Percentiles rank a stretch among this genome's conserved stretches.
These are phyloP conservation scores for Zalerion maritima DNA, from an alignment of 495 filamentous ascomycete species.

Conservation along the genomic window DNA sequence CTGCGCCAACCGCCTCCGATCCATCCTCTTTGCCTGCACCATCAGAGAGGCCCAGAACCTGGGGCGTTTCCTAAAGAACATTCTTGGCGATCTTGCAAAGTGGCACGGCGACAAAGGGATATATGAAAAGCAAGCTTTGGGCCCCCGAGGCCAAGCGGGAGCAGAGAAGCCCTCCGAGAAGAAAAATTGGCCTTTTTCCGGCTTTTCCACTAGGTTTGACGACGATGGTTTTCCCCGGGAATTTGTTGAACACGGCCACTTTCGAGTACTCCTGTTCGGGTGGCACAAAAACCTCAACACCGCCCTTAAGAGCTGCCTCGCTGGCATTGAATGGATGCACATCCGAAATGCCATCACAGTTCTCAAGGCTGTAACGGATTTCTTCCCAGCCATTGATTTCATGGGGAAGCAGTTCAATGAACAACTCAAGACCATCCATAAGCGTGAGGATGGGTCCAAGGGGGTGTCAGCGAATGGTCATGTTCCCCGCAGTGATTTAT, in stretches of 20 bases:
- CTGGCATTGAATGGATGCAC: conserved; percentile 85
- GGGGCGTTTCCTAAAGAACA: conserved; percentile 70
- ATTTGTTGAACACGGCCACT: conserved; percentile 73
- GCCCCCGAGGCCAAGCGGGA: too few relatives aligned
- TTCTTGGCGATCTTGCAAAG: conserved; percentile 57
- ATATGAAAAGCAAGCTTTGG: conserved; percentile 68
- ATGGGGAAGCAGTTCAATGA: conserved; percentile 60
- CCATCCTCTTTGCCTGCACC: conserved; percentile 75
- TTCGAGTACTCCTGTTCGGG: conserved; percentile 66
- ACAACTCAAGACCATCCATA: conserved; percentile 55
- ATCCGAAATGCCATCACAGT: conserved; percentile 89
- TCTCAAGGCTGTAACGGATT: conserved; percentile 61
- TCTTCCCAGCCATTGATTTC: conserved; percentile 81
- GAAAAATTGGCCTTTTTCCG: too few relatives aligned
- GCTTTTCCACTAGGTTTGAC: conserved; percentile 47
- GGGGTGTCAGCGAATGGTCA: conserved; percentile 52
- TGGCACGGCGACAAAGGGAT: conserved; percentile 69
- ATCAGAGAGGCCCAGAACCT: conserved; percentile 82
- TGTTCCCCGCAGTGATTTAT: conserved; percentile 62
- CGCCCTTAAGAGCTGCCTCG: conserved; percentile 65
- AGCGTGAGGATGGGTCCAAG: conserved; percentile 46
- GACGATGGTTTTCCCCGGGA: conserved; percentile 48
- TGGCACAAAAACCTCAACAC: conserved; percentile 73
- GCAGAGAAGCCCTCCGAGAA: too few relatives aligned
- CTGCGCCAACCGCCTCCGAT: conserved; percentile 57